Conservation (phyloP, 352 stramenopile genomes). For the Globisporangium mamillatum region DNA sequence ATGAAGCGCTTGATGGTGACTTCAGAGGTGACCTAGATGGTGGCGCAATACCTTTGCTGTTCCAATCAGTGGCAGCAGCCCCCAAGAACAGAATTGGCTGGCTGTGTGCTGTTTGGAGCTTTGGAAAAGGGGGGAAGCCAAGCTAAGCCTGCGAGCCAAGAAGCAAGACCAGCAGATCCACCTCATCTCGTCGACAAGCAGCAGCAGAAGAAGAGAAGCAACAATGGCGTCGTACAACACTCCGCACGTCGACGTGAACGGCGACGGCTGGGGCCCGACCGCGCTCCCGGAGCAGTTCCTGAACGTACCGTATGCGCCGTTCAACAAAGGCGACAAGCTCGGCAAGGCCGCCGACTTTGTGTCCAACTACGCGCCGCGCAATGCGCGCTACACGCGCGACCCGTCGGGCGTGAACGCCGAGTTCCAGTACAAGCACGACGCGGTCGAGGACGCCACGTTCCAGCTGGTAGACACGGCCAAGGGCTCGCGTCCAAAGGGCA, state of each 20-base stretch:
- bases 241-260: conserved; percentile 81
- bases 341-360: conserved; percentile 94
- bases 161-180: background rate
- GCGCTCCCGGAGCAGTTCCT: conserved; percentile 88
- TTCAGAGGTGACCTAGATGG: background rate
- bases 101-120: background rate
- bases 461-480: conserved; percentile 94
- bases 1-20: background rate
- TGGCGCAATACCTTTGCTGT: background rate
- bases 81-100: background rate
- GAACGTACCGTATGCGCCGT: conserved; percentile 93
- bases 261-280: conserved; percentile 81
- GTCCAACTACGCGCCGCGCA: conserved; percentile 65
- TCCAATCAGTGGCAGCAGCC: background rate
- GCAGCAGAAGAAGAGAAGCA: conserved; percentile 1
- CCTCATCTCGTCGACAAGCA: background rate
- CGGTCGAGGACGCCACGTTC: conserved; percentile 90
- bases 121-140: background rate
- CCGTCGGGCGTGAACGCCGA: conserved; percentile 88
- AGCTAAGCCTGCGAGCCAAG: background rate
- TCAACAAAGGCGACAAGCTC: conserved; percentile 95
- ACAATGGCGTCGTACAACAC: conserved; percentile 74
- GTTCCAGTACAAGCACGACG: conserved; percentile 94
- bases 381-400: conserved; percentile 54
- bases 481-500: conserved; percentile 59